phyloP scores from a whole-genome alignment of 2,329 filamentous ascomycete genomes.

The Ceratocystis ficicola region DNA sequence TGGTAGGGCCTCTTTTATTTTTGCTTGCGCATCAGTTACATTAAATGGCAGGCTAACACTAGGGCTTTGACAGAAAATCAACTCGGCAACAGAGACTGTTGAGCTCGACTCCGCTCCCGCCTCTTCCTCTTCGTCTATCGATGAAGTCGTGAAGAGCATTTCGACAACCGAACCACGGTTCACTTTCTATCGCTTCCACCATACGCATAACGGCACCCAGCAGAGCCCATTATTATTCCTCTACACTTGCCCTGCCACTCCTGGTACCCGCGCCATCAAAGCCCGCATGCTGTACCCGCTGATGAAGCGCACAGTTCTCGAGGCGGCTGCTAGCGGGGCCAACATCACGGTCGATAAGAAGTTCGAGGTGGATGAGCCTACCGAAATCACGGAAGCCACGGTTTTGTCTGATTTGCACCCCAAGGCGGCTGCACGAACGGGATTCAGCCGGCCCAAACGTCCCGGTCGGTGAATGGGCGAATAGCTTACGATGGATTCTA shows the following conservation, averaged over 20 bases:
- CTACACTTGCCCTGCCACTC: constrained; percentile 62
- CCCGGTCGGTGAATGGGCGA: constrained; percentile 46
- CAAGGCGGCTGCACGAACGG: constrained; percentile 51
- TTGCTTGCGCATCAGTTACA: background rate
- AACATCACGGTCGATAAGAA: constrained; percentile 57
- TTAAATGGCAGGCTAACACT: background rate
- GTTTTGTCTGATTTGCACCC: constrained; percentile 58
- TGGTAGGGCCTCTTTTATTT: constrained; percentile 39
- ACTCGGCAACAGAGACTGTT: constrained; percentile 55
- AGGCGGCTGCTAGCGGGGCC: constrained; percentile 52
- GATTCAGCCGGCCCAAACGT: constrained; percentile 66
- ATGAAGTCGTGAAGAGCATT: constrained; percentile 46
- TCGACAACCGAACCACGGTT: constrained; percentile 60
- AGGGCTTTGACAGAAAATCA: constrained; percentile 48
- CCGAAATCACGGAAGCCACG: constrained; percentile 55
- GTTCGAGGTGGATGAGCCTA: constrained; percentile 54
- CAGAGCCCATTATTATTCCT: constrained; percentile 60
- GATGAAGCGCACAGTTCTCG: constrained; percentile 54
- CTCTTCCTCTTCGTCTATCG: constrained; percentile 42
- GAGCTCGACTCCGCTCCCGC: constrained; percentile 46
- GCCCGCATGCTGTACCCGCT: constrained; percentile 75
- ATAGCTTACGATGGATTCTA: background rate
- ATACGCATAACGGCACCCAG: constrained; percentile 42
- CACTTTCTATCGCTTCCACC: constrained; percentile 59
- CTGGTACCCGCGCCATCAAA: constrained; percentile 58